phyloP scores from a whole-genome alignment of 768 basidiomycete genomes.

The Kwoniella dendrophila region DNA sequence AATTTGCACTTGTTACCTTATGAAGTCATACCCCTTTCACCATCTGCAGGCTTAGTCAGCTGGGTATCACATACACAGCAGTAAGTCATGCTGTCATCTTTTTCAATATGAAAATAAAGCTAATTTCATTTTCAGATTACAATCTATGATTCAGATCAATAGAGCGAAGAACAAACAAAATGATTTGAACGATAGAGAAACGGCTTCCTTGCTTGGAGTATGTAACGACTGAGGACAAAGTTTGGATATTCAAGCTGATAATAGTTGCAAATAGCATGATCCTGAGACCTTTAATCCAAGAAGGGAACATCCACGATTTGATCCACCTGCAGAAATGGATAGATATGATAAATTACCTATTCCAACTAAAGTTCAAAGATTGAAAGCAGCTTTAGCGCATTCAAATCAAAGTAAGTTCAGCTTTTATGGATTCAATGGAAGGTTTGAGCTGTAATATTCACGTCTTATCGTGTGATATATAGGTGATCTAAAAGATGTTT shows the following conservation, averaged over 20 bases:
- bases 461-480: constrained; percentile 3
- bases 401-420: constrained; percentile 53
- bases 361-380: constrained; percentile 41
- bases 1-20: constrained; percentile 52
- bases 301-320: constrained; percentile 28
- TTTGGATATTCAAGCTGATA: background rate
- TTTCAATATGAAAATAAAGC: background rate
- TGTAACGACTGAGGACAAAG: constrained; percentile 1
- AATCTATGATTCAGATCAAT: constrained; percentile 46
- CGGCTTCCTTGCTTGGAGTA: constrained; percentile 52
- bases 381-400: constrained; percentile 44
- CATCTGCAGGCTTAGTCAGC: constrained; percentile 45
- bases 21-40: constrained; percentile 50
- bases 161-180: constrained; percentile 43
- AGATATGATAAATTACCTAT: constrained; percentile 48
- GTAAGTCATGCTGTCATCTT: constrained; percentile 19
- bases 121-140: constrained; percentile 29
- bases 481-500: constrained; percentile 52
- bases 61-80: constrained; percentile 55
- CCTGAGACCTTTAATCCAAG: constrained; percentile 36
- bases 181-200: constrained; percentile 44
- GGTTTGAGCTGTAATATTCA: background rate
- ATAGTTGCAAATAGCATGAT: constrained; percentile 30
- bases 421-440: no score
- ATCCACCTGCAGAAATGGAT: constrained; percentile 42